Evolutionary conservation across 73 alveolate species (phyloP).

Genomic region (Paramecium tetraurelia): DNA sequence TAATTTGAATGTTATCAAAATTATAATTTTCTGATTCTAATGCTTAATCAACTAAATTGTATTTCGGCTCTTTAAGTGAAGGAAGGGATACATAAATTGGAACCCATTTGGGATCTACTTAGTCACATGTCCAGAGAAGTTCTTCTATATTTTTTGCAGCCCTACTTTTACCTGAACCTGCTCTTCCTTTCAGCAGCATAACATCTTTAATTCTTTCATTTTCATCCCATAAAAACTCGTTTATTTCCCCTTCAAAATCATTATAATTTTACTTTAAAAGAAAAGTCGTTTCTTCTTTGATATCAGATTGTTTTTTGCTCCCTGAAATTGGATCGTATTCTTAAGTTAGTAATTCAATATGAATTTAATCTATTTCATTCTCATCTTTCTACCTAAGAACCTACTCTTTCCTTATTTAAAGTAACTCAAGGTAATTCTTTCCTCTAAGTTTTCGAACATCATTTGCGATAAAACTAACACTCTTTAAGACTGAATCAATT

Average conservation of each 20-base stretch:
- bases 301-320: not conserved
- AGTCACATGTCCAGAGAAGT: not conserved
- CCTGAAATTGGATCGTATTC: not conserved
- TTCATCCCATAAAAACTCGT: not conserved
- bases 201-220: not conserved
- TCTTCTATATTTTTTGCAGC: not conserved
- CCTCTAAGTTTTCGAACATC: not conserved
- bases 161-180: constrained; percentile 3
- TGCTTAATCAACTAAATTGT: not conserved
- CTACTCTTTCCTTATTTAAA: not conserved
- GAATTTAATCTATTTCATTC: not conserved
- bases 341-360: not conserved
- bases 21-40: not conserved
- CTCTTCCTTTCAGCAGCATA: not conserved
- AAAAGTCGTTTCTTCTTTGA: not conserved
- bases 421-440: not conserved
- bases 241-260: not conserved
- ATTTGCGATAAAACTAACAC: not conserved
- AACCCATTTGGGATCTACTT: not conserved
- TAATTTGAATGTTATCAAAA: not conserved
- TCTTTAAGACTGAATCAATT: not conserved
- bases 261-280: not conserved
- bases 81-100: not conserved
- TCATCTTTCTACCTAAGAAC: not conserved
- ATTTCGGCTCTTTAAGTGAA: not conserved